These are phyloP conservation scores for Pleurotus citrinopileatus DNA, from an alignment of 768 basidiomycete genomes.

Conservation along the genomic window DNA sequence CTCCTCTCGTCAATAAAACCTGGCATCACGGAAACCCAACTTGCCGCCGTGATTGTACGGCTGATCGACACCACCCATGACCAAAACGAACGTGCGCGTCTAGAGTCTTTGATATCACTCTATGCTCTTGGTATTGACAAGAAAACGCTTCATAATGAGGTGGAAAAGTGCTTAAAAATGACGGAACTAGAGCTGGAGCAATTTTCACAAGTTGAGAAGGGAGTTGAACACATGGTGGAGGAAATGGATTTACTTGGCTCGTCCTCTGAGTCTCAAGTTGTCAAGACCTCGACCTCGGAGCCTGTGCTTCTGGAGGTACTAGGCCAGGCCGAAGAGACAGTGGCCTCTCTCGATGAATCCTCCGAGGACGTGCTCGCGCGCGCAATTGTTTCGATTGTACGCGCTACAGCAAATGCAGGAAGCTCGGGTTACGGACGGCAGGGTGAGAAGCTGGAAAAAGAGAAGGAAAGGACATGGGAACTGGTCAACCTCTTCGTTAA, in stretches of 20 bases:
- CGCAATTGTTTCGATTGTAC: slow-evolving; percentile 3
- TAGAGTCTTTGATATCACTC: slow-evolving; percentile 8
- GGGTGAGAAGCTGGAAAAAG: not conserved
- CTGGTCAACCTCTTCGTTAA: not conserved
- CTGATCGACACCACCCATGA: slow-evolving; percentile 15
- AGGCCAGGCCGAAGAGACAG: not conserved
- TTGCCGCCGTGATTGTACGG: slow-evolving; percentile 19
- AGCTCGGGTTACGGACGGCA: not conserved
- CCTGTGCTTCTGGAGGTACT: not conserved
- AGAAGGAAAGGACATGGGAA: not conserved
- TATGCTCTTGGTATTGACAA: not conserved
- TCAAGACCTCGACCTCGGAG: not conserved
- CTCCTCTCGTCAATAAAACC: slow-evolving; percentile 19
- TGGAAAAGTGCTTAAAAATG: not conserved
- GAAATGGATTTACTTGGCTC: not conserved
- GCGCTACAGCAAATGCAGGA: not conserved
- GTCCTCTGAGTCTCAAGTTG: not conserved
- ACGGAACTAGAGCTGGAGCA: not conserved
- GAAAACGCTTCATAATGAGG: not conserved
- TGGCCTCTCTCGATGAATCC: not conserved
- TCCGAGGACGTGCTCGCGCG: slow-evolving; percentile 4
- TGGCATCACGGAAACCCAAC: slow-evolving; percentile 18
- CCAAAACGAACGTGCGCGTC: not conserved
- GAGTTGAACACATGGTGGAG: not conserved
- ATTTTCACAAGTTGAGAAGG: not conserved